phyloP scores from a whole-genome alignment of 805 yeast species.

The Metschnikowia lochheadii region DNA sequence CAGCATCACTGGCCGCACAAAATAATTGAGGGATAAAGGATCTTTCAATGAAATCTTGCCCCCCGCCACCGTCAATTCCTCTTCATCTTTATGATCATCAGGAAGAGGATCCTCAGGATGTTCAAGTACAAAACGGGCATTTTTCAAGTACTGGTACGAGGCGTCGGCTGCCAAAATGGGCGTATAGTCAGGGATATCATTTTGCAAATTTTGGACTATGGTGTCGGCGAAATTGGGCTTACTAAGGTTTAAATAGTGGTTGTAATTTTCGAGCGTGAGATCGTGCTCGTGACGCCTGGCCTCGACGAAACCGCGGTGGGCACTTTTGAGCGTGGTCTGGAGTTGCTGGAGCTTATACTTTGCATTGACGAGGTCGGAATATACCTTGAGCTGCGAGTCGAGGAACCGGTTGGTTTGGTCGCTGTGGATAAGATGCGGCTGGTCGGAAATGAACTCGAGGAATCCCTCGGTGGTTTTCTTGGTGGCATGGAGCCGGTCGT shows the following conservation, averaged over 20 bases:
- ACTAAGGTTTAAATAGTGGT: constrained; percentile 1
- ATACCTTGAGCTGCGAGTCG: constrained; percentile 8
- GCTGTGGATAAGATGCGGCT: constrained; percentile 10
- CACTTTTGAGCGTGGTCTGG: constrained; percentile 10
- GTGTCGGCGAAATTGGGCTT: constrained; percentile 15
- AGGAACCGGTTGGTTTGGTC: constrained; percentile 6
- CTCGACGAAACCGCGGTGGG: constrained; percentile 9
- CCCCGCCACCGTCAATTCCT: constrained; percentile 57
- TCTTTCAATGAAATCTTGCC: constrained; percentile 67
- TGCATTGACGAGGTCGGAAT: constrained; percentile 7
- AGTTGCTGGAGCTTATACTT: constrained; percentile 11
- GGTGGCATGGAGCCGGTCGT: constrained; percentile 9
- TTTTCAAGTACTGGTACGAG: constrained; percentile 30
- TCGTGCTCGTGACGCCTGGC: constrained; percentile 11
- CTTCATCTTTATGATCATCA: constrained; percentile 51
- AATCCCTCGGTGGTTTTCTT: constrained; percentile 10
- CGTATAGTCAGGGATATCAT: neutral
- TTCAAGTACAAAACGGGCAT: constrained; percentile 45
- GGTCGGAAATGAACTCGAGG: constrained; percentile 7
- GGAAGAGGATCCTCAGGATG: constrained; percentile 66
- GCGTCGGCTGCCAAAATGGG: constrained; percentile 9
- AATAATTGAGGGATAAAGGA: constrained; percentile 56
- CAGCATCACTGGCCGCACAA: constrained; percentile 53
- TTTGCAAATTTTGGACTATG: constrained; percentile 6
- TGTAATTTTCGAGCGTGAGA: constrained; percentile 12